Conservation (phyloP, 768 basidiomycete species). For the Pisolithus marmoratus region DNA sequence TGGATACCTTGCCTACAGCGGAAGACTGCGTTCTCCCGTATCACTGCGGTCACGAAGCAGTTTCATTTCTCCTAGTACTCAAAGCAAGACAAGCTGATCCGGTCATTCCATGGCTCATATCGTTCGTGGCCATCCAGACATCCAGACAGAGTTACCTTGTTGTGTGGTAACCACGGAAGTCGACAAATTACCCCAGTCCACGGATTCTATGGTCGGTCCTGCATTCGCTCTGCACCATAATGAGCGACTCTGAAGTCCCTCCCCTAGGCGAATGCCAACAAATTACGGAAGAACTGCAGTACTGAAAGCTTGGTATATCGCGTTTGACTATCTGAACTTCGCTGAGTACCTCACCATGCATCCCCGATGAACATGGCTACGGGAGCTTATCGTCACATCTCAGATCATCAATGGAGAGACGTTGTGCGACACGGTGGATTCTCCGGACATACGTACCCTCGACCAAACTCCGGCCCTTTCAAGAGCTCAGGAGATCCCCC, state of each 20-base stretch:
- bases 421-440: conserved; percentile 92
- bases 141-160: conserved; percentile 85
- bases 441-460: conserved; percentile 92
- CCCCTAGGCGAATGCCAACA: conserved; percentile 88
- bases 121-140: conserved; percentile 47
- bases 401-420: conserved; percentile 93
- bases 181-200: conserved; percentile 98
- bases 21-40: too few species aligned
- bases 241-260: not conserved
- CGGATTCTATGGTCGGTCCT: conserved; percentile 85
- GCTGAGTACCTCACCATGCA: conserved; percentile 56
- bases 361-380: not conserved
- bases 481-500: conserved; percentile 87
- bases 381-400: not conserved
- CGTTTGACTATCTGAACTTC: conserved; percentile 93
- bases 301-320: conserved; percentile 97
- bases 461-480: conserved; percentile 92
- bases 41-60: conserved; percentile 95
- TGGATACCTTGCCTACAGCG: too few species aligned
- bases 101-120: not conserved
- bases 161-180: conserved; percentile 95
- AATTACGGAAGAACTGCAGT: conserved; percentile 91
- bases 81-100: conserved; percentile 67
- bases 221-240: not conserved
- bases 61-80: conserved; percentile 79